These are phyloP conservation scores for Clonostachys sp. DNA, from an alignment of 2,329 filamentous ascomycete genomes.

Conservation along the genomic window DNA sequence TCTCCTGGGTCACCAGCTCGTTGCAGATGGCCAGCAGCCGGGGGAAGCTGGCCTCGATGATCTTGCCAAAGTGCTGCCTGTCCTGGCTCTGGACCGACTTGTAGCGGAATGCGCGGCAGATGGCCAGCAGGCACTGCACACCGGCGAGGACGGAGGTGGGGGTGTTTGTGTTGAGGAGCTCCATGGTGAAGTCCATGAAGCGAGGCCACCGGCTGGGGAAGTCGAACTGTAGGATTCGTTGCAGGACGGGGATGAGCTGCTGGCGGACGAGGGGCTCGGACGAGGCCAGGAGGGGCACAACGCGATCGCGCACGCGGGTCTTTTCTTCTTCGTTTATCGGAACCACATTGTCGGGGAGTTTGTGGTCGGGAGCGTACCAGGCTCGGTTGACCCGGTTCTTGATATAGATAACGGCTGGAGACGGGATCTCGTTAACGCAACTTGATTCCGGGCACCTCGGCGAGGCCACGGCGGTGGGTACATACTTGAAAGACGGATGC, in stretches of 20 bases:
- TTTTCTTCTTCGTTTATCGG: conserved; percentile 88
- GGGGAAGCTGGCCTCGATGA: conserved; percentile 87
- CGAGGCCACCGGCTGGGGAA: conserved; percentile 92
- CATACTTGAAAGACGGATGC: conserved; percentile 85
- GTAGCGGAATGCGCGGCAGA: conserved; percentile 94
- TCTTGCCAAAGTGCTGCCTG: conserved; percentile 86
- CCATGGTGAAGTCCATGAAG: conserved; percentile 89
- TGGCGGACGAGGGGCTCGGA: conserved; percentile 79
- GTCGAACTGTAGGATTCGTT: conserved; percentile 94
- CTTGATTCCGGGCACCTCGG: no score
- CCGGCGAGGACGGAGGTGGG: conserved; percentile 86
- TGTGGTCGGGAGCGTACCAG: conserved; percentile 78
- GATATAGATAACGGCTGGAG: conserved; percentile 85
- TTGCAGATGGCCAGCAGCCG: conserved; percentile 83
- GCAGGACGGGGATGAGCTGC: conserved; percentile 89
- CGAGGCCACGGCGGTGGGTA: conserved; percentile 8
- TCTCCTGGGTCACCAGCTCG: conserved; percentile 84
- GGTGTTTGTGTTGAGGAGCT: conserved; percentile 83
- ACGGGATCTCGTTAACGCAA: conserved; percentile 5
- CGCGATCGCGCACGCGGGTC: conserved; percentile 75
- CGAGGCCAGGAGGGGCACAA: conserved; percentile 83
- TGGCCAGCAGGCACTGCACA: conserved; percentile 86
- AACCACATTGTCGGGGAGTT: conserved; percentile 47
- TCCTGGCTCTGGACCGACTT: conserved; percentile 74
- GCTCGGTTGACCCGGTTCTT: conserved; percentile 95